These are phyloP conservation scores for Gliomastix tumulicola DNA, from an alignment of 2,329 filamentous ascomycete genomes.

Conservation along the genomic window DNA sequence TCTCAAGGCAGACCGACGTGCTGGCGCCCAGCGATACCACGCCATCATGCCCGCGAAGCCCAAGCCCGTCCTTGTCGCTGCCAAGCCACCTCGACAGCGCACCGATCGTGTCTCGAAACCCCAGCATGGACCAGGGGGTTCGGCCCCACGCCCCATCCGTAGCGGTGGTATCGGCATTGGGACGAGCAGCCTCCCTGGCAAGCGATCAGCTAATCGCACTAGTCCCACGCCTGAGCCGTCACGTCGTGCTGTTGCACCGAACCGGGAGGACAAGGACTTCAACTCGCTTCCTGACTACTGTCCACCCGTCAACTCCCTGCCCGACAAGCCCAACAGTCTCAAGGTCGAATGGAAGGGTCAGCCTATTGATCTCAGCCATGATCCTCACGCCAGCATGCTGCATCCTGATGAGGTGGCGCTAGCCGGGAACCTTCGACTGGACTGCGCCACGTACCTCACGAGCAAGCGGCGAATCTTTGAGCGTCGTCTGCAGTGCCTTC, in stretches of 20 bases:
- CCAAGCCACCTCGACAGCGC: constrained; percentile 20
- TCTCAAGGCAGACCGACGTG: constrained; percentile 39
- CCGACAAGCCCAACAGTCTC: constrained; percentile 59
- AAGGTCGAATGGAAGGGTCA: constrained; percentile 86
- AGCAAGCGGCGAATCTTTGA: constrained; percentile 91
- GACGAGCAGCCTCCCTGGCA: constrained; percentile 5
- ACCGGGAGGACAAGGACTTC: constrained; percentile 79
- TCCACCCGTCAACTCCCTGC: constrained; percentile 60
- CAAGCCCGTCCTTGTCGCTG: constrained; percentile 5
- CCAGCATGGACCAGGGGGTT: constrained; percentile 2
- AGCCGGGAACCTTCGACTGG: constrained; percentile 72
- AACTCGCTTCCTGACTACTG: constrained; percentile 63
- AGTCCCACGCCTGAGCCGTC: constrained; percentile 43
- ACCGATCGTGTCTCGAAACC: constrained; percentile 27
- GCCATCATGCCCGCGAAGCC: constrained; percentile 36
- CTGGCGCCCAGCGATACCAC: constrained; percentile 27
- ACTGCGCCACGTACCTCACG: constrained; percentile 82
- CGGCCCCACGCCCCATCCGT: constrained; percentile 26
- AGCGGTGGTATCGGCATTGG: constrained; percentile 15
- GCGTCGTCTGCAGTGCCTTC: constrained; percentile 60
- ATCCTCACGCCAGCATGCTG: constrained; percentile 63
- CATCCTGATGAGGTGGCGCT: constrained; percentile 73
- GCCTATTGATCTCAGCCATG: constrained; percentile 66
- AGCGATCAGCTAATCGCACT: constrained; percentile 20
- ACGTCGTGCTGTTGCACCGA: constrained; percentile 51